Conservation (phyloP, 2,329 filamentous ascomycete species). For the Lomentospora prolificans region DNA sequence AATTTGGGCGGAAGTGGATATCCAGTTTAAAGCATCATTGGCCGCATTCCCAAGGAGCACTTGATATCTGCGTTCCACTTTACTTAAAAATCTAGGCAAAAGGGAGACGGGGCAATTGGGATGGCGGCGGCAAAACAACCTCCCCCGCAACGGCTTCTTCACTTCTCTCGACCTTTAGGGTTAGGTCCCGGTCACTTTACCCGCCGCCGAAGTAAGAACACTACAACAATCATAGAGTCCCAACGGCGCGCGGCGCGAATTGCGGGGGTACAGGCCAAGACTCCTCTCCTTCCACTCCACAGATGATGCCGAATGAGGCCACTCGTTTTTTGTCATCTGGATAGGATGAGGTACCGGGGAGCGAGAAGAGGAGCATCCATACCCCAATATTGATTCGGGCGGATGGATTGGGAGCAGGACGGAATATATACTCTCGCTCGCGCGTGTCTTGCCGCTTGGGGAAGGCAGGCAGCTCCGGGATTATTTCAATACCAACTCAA, state of each 20-base stretch:
- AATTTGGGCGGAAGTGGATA: too few relatives aligned
- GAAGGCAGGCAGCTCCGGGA: too few relatives aligned
- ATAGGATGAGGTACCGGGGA: too few relatives aligned
- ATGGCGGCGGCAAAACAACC: neutral
- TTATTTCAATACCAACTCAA: too few relatives aligned
- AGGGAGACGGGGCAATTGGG: neutral
- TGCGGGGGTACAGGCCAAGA: neutral
- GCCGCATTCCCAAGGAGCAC: too few relatives aligned
- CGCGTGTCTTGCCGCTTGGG: neutral
- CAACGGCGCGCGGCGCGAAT: neutral
- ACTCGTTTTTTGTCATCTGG: neutral
- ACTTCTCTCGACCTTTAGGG: neutral
- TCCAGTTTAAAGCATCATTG: too few relatives aligned
- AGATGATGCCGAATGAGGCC: neutral
- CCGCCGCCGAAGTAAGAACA: neutral
- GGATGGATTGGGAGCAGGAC: neutral
- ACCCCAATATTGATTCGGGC: neutral
- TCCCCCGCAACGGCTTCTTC: neutral
- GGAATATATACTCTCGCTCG: neutral
- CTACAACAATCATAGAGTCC: neutral
- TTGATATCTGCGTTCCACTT: too few relatives aligned
- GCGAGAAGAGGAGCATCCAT: too few relatives aligned
- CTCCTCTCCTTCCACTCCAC: neutral
- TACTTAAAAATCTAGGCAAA: too few relatives aligned
- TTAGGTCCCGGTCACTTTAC: neutral